phyloP scores from a whole-genome alignment of 2,329 filamentous ascomycete species.

The Fusarium protoensiforme region DNA sequence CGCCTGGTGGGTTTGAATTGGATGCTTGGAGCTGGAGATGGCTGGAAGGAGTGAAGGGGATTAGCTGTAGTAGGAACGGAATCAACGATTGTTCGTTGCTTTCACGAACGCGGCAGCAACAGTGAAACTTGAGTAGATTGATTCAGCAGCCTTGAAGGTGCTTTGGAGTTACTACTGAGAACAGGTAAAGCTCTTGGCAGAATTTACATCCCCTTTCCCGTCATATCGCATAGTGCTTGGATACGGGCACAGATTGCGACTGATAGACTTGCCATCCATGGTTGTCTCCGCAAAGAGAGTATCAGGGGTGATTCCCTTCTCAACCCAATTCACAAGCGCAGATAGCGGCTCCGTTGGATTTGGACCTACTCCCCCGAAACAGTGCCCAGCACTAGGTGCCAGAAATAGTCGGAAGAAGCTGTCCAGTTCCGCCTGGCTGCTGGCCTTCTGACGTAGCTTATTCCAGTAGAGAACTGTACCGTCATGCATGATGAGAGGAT shows the following conservation, averaged over 20 bases:
- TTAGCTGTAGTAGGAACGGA: neutral
- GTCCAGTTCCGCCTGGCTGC: neutral
- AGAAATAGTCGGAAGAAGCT: neutral
- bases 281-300: neutral
- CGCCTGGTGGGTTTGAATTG: slow-evolving; percentile 56
- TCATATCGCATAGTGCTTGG: neutral
- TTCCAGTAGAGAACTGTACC: neutral
- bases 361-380: neutral
- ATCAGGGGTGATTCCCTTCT: neutral
- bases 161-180: neutral
- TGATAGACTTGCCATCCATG: neutral
- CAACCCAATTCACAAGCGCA: neutral
- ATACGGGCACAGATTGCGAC: neutral
- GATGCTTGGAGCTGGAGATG: slow-evolving; percentile 59
- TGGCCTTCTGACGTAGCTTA: neutral
- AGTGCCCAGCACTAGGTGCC: neutral
- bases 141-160: neutral
- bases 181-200: neutral
- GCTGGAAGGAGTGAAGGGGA: slow-evolving; percentile 47
- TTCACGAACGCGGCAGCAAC: neutral
- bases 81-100: neutral
- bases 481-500: neutral
- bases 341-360: neutral
- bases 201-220: neutral
- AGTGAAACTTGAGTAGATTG: neutral